Evolutionary conservation across 768 basidiomycete genomes (phyloP).

Genomic region (Psilocybe sp.): DNA sequence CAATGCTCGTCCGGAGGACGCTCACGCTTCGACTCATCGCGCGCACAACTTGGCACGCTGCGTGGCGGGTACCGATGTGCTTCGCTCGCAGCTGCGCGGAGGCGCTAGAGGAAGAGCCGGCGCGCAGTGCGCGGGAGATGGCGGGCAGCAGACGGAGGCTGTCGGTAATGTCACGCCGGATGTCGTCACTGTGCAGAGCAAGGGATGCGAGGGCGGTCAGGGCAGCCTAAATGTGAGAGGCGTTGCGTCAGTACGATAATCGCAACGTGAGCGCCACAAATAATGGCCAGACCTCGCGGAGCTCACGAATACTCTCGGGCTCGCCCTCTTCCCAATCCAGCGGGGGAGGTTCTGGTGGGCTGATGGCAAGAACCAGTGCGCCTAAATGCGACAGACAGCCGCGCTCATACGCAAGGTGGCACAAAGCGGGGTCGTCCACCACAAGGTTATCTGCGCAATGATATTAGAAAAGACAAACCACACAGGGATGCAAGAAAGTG

Average conservation of each 20-base stretch:
- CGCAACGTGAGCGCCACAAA: not conserved
- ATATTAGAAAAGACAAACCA: not conserved
- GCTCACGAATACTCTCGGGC: conserved; percentile 49
- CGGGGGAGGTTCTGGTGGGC: conserved; percentile 36
- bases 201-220: conserved; percentile 75
- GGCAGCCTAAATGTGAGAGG: conserved; percentile 47
- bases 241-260: not conserved
- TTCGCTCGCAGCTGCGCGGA: conserved; percentile 31
- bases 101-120: conserved; percentile 3
- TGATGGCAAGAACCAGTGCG: conserved; percentile 48
- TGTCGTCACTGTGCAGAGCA: conserved; percentile 67
- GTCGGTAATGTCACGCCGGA: conserved; percentile 67
- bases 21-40: conserved; percentile 77
- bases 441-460: conserved; percentile 57
- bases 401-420: conserved; percentile 67
- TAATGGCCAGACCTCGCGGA: conserved; percentile 59
- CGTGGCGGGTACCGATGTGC: conserved; percentile 76
- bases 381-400: conserved; percentile 60
- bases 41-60: conserved; percentile 82
- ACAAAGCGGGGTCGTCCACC: conserved; percentile 64
- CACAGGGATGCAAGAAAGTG: too few species aligned
- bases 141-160: conserved; percentile 42
- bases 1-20: conserved; percentile 79
- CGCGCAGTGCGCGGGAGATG: conserved; percentile 18
- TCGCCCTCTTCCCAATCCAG: conserved; percentile 69